These are phyloP conservation scores for Ganoderma resinaceum DNA, from an alignment of 1,284 basidiomycete species.

Conservation along the genomic window DNA sequence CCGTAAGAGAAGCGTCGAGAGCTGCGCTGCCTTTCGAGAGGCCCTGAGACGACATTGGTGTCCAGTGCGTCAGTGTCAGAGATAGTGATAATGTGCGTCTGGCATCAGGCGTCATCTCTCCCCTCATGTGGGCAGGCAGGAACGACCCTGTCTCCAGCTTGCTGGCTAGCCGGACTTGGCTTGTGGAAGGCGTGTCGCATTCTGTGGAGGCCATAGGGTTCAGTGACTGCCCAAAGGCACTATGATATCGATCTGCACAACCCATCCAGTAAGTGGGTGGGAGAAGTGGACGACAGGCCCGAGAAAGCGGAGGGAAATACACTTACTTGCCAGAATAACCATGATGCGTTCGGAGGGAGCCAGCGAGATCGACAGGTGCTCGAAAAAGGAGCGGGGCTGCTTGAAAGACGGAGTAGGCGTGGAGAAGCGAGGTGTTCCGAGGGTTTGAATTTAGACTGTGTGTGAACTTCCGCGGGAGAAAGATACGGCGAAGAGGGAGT, in stretches of 20 bases:
- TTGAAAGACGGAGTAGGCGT: background rate
- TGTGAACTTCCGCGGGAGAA: slow-evolving; percentile 7
- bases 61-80: slow-evolving; percentile 27
- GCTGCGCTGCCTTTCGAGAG: slow-evolving; percentile 5
- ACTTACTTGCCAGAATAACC: slow-evolving; percentile 29
- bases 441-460: slow-evolving; percentile 12
- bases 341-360: slow-evolving; percentile 16
- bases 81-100: slow-evolving; percentile 22
- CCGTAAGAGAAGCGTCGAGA: slow-evolving; percentile 24
- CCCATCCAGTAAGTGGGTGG: slow-evolving; percentile 6
- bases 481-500: background rate
- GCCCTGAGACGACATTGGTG: slow-evolving; percentile 21
- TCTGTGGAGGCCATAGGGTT: slow-evolving; percentile 20
- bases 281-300: slow-evolving; percentile 3
- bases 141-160: slow-evolving; percentile 17
- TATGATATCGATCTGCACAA: slow-evolving; percentile 19
- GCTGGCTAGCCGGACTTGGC: slow-evolving; percentile 6
- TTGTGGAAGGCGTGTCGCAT: slow-evolving; percentile 17
- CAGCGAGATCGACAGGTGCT: slow-evolving; percentile 16
- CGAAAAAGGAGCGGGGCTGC: slow-evolving; percentile 9
- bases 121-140: slow-evolving; percentile 13
- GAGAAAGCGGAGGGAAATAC: slow-evolving; percentile 9
- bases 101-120: slow-evolving; percentile 18
- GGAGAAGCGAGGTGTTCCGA: slow-evolving; percentile 12
- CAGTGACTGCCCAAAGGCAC: slow-evolving; percentile 12